Base-by-base conservation (phyloP, 106 monocot genomes). In the Allium cepa region DNA sequence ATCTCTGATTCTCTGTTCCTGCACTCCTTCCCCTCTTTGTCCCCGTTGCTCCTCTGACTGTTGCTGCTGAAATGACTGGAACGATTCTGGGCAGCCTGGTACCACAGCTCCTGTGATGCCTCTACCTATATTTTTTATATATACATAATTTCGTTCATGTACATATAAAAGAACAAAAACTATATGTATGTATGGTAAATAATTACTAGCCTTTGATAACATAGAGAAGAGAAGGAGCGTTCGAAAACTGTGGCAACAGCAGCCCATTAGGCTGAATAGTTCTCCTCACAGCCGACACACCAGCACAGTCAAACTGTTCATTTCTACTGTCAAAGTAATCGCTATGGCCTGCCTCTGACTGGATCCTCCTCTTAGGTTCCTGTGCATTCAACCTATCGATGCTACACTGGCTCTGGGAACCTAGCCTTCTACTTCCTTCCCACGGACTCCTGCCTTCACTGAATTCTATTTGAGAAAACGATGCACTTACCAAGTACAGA, bases 321-420 rank as follows among this genome's bases (percentile, higher is more conserved):
- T 75, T 28, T 18, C 8, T 36, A 17, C 67, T 61, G 12, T 78
- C 75, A 47, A 59, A 83, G 70, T 55, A 67, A 71, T 83, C 82
- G 26, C 67, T 78, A 10, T 66, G 49, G 53, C 82, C 82, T 8
- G 78, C 78, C 58, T 83, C 78, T 8, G 82, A 78, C 57, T 75
- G 59, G 11, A 78, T 9, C 27, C 78, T 73, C 9, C 71, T 47
- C 7, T 48, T 12, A 8, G 82, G 78, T 46, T 72, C 68, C 2
- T 75, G 56, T 8, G 71, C 82, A 48, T 27, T 22, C 15, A 83
- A 50, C 53, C 36, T 49, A 4, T 83, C 78, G 36, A 83, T 10
- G n/a, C 66, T 62, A 75, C 82, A 83, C 36, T 5, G 36, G 36
- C 36, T 36, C 36, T 36, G 36, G 1, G 36, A 4, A 36, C 36